Conservation (phyloP, 2,329 filamentous ascomycete species). For the Botrytis elliptica region DNA sequence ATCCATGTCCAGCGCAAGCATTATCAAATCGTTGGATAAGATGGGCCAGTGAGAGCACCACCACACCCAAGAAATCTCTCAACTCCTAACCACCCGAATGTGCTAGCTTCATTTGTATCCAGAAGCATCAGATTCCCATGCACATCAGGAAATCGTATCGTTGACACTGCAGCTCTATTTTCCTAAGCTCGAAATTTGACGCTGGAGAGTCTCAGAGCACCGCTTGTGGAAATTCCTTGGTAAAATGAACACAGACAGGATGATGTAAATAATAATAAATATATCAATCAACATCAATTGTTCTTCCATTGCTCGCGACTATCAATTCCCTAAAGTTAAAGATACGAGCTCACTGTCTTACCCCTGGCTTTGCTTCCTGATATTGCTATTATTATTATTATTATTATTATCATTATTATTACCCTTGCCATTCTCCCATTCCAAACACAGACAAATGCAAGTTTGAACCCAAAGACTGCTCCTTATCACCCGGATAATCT, state of each 20-base stretch:
- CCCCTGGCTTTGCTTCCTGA: not conserved
- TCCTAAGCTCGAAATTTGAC: not conserved
- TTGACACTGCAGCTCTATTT: not conserved
- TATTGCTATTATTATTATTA: not conserved
- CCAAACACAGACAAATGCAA: not conserved
- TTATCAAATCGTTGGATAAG: conserved; percentile 4
- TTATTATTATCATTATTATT: no score
- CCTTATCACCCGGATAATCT: not conserved
- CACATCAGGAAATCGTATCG: not conserved
- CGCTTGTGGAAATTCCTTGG: not conserved
- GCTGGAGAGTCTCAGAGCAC: not conserved
- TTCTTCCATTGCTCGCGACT: not conserved
- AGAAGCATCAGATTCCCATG: not conserved
- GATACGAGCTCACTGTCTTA: not conserved
- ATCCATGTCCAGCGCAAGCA: conserved; percentile 2
- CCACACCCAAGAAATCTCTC: not conserved
- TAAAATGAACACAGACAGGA: not conserved
- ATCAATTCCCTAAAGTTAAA: not conserved
- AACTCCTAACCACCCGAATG: not conserved
- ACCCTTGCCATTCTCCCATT: not conserved
- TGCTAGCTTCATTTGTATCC: not conserved
- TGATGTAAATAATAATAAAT: not conserved
- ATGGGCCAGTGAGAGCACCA: not conserved
- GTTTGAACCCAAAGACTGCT: not conserved
- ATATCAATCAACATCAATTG: not conserved